Evolutionary conservation across 2,329 filamentous ascomycete genomes (phyloP), one percentile per base, ranked within the genome.

Genomic region (Neopestalotiopsis sp.): DNA sequence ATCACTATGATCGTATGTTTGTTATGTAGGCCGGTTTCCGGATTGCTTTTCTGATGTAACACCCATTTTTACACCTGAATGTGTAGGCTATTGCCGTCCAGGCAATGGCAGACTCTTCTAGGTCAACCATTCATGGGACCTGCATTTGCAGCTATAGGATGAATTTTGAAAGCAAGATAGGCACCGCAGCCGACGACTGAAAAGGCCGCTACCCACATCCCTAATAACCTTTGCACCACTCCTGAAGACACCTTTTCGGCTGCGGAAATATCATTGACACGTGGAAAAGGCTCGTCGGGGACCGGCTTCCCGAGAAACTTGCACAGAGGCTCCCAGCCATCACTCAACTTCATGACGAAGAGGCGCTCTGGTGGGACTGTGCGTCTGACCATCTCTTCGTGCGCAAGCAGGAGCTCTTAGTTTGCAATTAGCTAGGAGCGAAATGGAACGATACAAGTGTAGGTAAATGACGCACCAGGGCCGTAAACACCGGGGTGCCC

Each of bases 311-410:
- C 70, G 49, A 81, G 70, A 24, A 78, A 76, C 56, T 75, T 69
- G 69, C 78, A 80, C 3, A 81, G 66, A 9, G 78, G 77, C 28
- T 68, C 76, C 79, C 79, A 81, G 0, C 78, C 79, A 6, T 77
- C 72, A 28, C 69, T 70, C 14, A 78, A 69, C 2, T 75, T 69
- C 34, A 74, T 72, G 45, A 75, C 72, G 7, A 78, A 67, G 24
- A 78, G 69, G 61, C 66, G 75, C 17, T 73, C 69, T 12, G 65
- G 71, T 1, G 73, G 73, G 2, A 75, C 70, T 14, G 71, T 59
- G 2, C 67, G 57, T 49, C 67, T 65, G 13, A 74, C 71, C 40
- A 40, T 68, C 12, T 70, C 63, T 60, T 74, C 67, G 32, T 62
- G 59, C 3, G 59, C 59, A 4, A 30, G 12, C 28, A 62, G 4